Evolutionary conservation across 805 yeast species (phyloP).

Genomic region (Diddensiella transvaalensis): DNA sequence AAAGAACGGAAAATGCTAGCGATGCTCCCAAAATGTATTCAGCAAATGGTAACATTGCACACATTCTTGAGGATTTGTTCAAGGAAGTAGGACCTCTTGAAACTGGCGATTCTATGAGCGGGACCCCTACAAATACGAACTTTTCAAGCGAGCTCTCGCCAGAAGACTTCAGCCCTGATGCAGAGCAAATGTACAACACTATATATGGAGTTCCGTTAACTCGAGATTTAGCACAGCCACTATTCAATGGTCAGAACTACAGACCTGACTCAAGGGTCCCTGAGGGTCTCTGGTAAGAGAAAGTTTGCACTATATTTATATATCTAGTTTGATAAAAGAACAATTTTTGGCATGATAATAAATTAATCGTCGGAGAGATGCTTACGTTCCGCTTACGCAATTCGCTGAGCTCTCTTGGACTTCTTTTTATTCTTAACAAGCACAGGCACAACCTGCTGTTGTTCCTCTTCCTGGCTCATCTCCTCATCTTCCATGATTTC

Average conservation of each 20-base stretch:
- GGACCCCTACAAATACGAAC: too few relatives aligned
- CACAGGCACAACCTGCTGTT: constrained; percentile 43
- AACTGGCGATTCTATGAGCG: not conserved
- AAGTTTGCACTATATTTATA: constrained; percentile 21
- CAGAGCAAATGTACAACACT: constrained; percentile 31
- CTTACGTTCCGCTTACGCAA: not conserved
- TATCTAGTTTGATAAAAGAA: not conserved
- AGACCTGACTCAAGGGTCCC: constrained; percentile 7
- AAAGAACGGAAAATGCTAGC: not conserved
- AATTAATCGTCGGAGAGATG: not conserved
- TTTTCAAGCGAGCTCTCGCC: not conserved
- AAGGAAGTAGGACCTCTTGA: not conserved
- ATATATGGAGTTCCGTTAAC: constrained; percentile 33
- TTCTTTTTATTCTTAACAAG: constrained; percentile 61
- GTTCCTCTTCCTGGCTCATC: constrained; percentile 42
- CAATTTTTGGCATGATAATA: not conserved
- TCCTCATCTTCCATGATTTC: constrained; percentile 34
- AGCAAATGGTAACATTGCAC: not conserved
- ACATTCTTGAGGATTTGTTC: not conserved
- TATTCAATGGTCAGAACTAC: not conserved
- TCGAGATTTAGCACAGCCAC: constrained; percentile 33
- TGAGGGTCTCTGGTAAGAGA: constrained; percentile 18
- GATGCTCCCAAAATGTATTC: too few relatives aligned
- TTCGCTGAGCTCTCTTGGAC: constrained; percentile 35
- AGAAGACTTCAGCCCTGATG: constrained; percentile 1